These are phyloP conservation scores for Bruguiera sexangula DNA, from an alignment of 345 rosid species.

Conservation along the genomic window DNA sequence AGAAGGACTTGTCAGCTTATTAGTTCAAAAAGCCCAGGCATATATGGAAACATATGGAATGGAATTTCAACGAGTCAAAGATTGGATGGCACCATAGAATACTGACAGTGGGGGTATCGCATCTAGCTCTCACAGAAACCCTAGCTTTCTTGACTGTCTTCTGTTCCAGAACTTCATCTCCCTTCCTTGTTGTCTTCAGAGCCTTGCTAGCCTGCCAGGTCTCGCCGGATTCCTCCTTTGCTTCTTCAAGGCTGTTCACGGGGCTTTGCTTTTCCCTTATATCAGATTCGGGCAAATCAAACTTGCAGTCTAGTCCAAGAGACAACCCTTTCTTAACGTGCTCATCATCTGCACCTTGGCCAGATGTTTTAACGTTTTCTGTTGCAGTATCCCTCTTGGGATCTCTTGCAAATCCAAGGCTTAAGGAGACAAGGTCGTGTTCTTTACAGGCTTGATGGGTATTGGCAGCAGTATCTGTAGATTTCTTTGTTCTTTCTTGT, in stretches of 20 bases:
- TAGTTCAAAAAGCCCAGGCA: no score
- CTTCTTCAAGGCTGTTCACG: constrained; percentile 30
- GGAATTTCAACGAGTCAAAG: background rate
- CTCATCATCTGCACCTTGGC: constrained; percentile 22
- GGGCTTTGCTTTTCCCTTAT: constrained; percentile 34
- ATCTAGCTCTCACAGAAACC: constrained; percentile 86
- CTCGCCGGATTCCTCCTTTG: constrained; percentile 44
- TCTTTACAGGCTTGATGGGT: constrained; percentile 31
- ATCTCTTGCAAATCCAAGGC: constrained; percentile 53
- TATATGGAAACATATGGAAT: no score
- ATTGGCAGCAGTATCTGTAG: background rate
- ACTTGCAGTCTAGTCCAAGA: constrained; percentile 58
- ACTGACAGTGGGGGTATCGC: constrained; percentile 83
- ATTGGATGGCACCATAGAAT: background rate
- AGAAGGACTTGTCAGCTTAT: no score
- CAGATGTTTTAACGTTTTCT: constrained; percentile 26
- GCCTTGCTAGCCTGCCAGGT: constrained; percentile 39
- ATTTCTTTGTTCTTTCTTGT: constrained; percentile 32
- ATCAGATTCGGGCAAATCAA: constrained; percentile 28
- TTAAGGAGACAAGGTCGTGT: constrained; percentile 61
- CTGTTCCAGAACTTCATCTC: constrained; percentile 50
- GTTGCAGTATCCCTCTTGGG: constrained; percentile 24
- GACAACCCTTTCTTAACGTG: constrained; percentile 25
- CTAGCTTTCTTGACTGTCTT: constrained; percentile 70
- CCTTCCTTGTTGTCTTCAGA: constrained; percentile 39